A percentile compares a stretch with the other conserved stretches of the same genome.
Evolutionary conservation across 1,284 basidiomycete species (phyloP).

Genomic region (Boletus mariae): DNA sequence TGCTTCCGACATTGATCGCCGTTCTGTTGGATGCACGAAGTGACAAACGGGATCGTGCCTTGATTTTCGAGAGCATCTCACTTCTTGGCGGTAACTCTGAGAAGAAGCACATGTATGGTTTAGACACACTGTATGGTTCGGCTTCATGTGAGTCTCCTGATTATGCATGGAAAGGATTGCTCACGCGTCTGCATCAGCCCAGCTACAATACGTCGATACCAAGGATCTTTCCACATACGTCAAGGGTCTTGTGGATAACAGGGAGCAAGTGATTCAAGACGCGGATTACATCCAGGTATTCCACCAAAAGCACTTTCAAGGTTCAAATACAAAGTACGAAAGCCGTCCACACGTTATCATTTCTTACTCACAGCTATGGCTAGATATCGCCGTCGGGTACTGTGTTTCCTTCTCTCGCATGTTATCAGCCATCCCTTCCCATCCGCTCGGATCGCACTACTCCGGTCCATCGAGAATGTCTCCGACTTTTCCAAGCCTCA

Average conservation of each 20-base stretch:
- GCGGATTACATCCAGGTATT: slow-evolving; percentile 57
- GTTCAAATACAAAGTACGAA: slow-evolving; percentile 50
- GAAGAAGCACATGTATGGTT: slow-evolving; percentile 68
- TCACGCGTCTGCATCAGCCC: slow-evolving; percentile 37
- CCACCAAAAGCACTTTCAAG: slow-evolving; percentile 58
- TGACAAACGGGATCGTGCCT: slow-evolving; percentile 62
- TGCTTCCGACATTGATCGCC: slow-evolving; percentile 76
- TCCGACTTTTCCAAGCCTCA: slow-evolving; percentile 62
- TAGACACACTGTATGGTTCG: slow-evolving; percentile 79
- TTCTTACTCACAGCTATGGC: slow-evolving; percentile 10
- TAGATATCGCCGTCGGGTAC: slow-evolving; percentile 72
- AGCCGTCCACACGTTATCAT: background rate
- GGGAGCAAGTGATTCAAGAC: slow-evolving; percentile 71
- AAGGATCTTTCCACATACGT: slow-evolving; percentile 71
- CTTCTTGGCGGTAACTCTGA: slow-evolving; percentile 41
- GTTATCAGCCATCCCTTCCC: slow-evolving; percentile 57
- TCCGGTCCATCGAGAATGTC: slow-evolving; percentile 60
- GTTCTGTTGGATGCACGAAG: slow-evolving; percentile 53
- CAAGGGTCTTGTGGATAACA: slow-evolving; percentile 47
- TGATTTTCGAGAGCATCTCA: slow-evolving; percentile 63
- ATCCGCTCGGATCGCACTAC: slow-evolving; percentile 51
- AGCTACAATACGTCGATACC: slow-evolving; percentile 78
- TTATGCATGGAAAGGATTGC: background rate
- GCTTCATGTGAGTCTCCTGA: slow-evolving; percentile 49
- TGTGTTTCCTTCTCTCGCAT: slow-evolving; percentile 85